Percentiles rank a stretch among this genome's conserved stretches.
These are phyloP conservation scores for Kewa caespitosa DNA, from an alignment of 179 eudicot genomes.

Conservation along the genomic window DNA sequence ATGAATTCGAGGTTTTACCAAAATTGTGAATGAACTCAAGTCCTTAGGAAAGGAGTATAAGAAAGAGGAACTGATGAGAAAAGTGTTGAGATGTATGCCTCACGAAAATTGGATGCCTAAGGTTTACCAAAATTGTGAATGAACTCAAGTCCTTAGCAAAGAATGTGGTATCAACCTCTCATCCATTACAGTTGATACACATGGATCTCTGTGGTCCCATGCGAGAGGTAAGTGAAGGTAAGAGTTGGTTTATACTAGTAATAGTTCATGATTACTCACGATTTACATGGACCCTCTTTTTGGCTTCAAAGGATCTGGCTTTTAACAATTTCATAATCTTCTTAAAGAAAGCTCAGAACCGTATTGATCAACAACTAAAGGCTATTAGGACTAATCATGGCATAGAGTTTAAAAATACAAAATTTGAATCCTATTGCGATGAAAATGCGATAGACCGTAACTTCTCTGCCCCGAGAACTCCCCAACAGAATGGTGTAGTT, in stretches of 20 bases:
- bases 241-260: background rate
- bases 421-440: background rate
- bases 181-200: background rate
- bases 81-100: too few species aligned
- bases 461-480: background rate
- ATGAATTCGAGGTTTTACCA: too few species aligned
- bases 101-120: too few species aligned
- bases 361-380: too few species aligned
- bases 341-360: background rate
- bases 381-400: slow-evolving; percentile 1
- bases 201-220: background rate
- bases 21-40: too few species aligned
- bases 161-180: too few species aligned
- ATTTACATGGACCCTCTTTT: background rate
- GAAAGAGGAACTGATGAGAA: too few species aligned
- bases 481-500: slow-evolving; percentile 3
- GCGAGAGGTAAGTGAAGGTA: background rate
- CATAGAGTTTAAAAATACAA: background rate
- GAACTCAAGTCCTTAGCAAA: too few species aligned
- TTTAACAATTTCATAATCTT: background rate
- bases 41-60: too few species aligned
- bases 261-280: slow-evolving; percentile 11
- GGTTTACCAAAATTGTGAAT: too few species aligned
- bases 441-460: background rate
- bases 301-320: background rate